Evolutionary conservation across 208 protist species (phyloP).

Genomic region (Phytomonas serpens): DNA sequence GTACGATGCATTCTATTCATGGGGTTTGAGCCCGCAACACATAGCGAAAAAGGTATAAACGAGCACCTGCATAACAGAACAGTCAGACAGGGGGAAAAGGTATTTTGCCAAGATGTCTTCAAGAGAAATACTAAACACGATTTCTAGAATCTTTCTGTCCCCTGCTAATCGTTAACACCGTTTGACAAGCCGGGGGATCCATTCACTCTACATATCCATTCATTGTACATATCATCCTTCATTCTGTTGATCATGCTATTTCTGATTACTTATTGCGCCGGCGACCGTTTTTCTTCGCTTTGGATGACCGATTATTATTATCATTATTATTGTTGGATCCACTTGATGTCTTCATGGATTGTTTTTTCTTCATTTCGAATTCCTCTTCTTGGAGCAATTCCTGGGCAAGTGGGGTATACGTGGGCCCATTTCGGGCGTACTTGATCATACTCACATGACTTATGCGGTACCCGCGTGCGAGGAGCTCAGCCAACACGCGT

Average conservation of each 20-base stretch:
- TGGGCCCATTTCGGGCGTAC: slow-evolving; percentile 23
- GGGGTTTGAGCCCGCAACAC: neutral
- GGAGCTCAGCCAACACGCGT: slow-evolving; percentile 69
- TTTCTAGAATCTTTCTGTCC: neutral
- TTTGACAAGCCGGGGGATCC: neutral
- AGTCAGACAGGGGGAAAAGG: neutral
- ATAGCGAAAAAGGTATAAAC: neutral
- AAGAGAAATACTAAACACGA: neutral
- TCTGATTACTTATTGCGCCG: neutral
- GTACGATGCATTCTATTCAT: neutral
- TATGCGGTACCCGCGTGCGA: slow-evolving; percentile 63
- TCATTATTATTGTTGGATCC: neutral
- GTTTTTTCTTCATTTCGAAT: neutral
- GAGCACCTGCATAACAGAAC: neutral
- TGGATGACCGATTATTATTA: neutral
- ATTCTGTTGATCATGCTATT: neutral
- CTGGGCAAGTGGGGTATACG: slow-evolving; percentile 7
- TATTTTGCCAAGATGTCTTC: neutral
- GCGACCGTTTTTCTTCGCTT: neutral
- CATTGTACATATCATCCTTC: neutral
- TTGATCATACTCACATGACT: slow-evolving; percentile 72
- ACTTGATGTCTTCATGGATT: neutral
- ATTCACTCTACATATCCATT: neutral
- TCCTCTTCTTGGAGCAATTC: slow-evolving; percentile 29
- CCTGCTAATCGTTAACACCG: neutral